Conservation (phyloP, 2,329 filamentous ascomycete genomes). For the Pochonia chlamydosporia region DNA sequence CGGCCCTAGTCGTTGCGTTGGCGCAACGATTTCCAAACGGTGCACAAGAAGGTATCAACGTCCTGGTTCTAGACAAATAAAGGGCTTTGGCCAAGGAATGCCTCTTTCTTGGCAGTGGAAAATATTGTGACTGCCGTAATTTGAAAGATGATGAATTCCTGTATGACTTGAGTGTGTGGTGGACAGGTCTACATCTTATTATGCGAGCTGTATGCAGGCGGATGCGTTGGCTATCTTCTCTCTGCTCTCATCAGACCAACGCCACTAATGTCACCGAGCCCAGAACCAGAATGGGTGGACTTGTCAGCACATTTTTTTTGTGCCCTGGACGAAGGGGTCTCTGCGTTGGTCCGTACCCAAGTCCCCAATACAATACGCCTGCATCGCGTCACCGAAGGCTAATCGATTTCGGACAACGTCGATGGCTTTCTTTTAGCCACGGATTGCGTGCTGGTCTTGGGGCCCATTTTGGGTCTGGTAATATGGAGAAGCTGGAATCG, state of each 20-base stretch:
- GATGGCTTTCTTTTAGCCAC: slow-evolving; percentile 4
- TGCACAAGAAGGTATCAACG: background rate
- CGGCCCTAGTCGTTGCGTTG: background rate
- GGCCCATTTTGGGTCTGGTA: background rate
- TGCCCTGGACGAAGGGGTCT: no score
- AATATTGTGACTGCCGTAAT: no score
- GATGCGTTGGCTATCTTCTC: no score
- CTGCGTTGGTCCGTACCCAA: no score
- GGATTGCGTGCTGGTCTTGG: slow-evolving; percentile 19
- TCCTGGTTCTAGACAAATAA: background rate
- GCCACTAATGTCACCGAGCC: background rate
- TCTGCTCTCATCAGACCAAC: no score
- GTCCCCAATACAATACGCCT: no score
- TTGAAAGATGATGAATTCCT: no score
- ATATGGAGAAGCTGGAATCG: slow-evolving; percentile 5
- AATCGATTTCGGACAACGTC: background rate
- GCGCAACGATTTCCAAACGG: background rate
- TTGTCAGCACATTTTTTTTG: background rate
- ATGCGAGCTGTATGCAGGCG: no score
- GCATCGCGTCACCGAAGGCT: no score
- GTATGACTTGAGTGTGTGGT: no score
- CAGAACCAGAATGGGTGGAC: background rate
- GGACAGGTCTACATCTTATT: background rate
- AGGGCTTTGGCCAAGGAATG: background rate
- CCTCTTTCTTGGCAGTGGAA: no score